phyloP scores from a whole-genome alignment of 2,329 filamentous ascomycete genomes.

The Acarospora socialis region DNA sequence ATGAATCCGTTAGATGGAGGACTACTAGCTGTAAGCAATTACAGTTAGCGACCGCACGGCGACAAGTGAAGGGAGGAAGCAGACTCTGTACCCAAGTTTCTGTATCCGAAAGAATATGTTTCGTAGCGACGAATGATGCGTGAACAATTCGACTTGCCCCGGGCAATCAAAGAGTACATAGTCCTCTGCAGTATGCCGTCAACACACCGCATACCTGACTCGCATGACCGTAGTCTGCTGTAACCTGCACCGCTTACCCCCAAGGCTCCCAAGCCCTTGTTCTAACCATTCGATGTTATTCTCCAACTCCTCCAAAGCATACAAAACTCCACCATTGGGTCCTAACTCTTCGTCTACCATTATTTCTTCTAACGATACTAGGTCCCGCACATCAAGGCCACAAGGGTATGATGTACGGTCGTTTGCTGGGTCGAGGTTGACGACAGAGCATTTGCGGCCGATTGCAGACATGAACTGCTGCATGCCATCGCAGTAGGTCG shows the following conservation, averaged over 20 bases:
- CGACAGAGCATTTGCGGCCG: constrained; percentile 82
- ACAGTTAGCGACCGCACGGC: not conserved
- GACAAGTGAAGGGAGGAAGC: constrained; percentile 23
- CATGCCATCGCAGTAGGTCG: constrained; percentile 98
- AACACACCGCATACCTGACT: not conserved
- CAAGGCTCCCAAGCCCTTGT: constrained; percentile 61
- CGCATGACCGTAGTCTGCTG: no score
- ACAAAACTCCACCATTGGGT: constrained; percentile 83
- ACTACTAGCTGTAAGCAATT: constrained; percentile 57
- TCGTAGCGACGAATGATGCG: constrained; percentile 79
- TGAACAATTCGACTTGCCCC: constrained; percentile 93
- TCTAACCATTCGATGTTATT: constrained; percentile 89
- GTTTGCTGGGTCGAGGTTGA: constrained; percentile 95
- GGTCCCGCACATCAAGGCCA: constrained; percentile 75
- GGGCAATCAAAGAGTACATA: constrained; percentile 95
- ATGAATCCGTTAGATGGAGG: constrained; percentile 85
- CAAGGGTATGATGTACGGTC: constrained; percentile 79
- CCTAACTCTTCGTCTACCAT: constrained; percentile 86
- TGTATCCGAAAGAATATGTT: constrained; percentile 86
- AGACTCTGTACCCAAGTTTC: constrained; percentile 80
- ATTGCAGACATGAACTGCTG: constrained; percentile 96
- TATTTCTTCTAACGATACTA: constrained; percentile 84
- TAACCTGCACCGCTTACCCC: constrained; percentile 35
- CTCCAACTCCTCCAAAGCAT: constrained; percentile 89
- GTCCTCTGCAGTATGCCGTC: constrained; percentile 44